Percentiles rank a stretch among this genome's conserved stretches.
These are phyloP conservation scores for Verticillium longisporum DNA, from an alignment of 2,329 filamentous ascomycete genomes.

Conservation along the genomic window DNA sequence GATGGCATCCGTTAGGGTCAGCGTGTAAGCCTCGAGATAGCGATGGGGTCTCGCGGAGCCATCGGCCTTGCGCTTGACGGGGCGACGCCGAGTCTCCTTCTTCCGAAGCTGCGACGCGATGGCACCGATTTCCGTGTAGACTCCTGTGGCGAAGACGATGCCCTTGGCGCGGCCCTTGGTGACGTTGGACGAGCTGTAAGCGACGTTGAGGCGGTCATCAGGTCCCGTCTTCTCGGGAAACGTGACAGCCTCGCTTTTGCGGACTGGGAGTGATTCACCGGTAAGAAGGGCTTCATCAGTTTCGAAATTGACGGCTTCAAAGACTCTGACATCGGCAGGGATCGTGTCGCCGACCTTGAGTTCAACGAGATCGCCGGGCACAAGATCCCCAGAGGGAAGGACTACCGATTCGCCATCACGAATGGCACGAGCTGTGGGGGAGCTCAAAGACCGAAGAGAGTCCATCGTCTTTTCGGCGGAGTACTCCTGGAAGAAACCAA, in stretches of 20 bases:
- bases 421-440: conserved; percentile 42
- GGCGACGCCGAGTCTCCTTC: conserved; percentile 43
- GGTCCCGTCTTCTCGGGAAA: conserved; percentile 47
- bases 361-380: conserved; percentile 52
- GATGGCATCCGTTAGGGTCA: conserved; percentile 50
- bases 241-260: conserved; percentile 40
- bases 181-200: conserved; percentile 55
- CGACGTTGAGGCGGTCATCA: conserved; percentile 57
- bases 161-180: conserved; percentile 55
- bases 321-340: conserved; percentile 33
- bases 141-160: conserved; percentile 53
- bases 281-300: conserved; percentile 58
- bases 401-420: conserved; percentile 41
- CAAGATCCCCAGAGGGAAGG: conserved; percentile 46
- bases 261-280: conserved; percentile 55
- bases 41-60: conserved; percentile 46
- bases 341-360: conserved; percentile 40
- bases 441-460: conserved; percentile 41
- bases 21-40: conserved; percentile 36
- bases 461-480: conserved; percentile 49
- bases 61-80: conserved; percentile 43
- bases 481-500: conserved; percentile 49
- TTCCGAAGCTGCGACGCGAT: conserved; percentile 45
- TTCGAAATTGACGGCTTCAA: conserved; percentile 37
- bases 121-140: conserved; percentile 56